Evolutionary conservation across 2,329 filamentous ascomycete species (phyloP), one percentile per base, ranked within the genome.

Genomic region (Penicillium sp.): DNA sequence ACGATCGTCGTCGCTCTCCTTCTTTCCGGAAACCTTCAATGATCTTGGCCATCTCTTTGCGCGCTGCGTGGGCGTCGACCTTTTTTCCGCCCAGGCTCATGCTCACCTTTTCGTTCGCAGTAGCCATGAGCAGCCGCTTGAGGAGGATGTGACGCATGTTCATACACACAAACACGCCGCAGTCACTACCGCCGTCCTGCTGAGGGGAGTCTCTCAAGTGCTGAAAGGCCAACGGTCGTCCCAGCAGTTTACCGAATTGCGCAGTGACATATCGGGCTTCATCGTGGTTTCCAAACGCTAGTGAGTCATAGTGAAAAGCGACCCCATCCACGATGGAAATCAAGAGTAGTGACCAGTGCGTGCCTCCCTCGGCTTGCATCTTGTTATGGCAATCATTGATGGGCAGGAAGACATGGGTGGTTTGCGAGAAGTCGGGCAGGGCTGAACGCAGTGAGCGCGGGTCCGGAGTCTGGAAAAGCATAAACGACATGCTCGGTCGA

Each of bases 261-360:
- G 79, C 72, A 0, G 85, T 82, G 5, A 86, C 85, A 1, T 79
- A 73, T 43, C 79, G 77, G 0, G 88, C 93, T 56, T 94, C 87
- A 37, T 77, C 72, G 51, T 81, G 80, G 69, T 98, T 97, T 35
- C 82, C 79, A 2, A 84, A 83, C 2, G 81, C 80, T 26, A 97
- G 76, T 1, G 86, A 91, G 71, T 98, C 93, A 72, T 98, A 98
- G 74, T 98, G 93, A 68, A 98, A 98, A 0, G 91, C 88, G 2
- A 95, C 83, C 7, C 88, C 84, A 65, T 98, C 93, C 43, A 95
- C 83, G 36, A 90, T 80, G 9, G 85, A 90, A 29, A 98, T 90
- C 2, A 98, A 80, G 1, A 98, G 82, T 0, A 98, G 75, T 0
- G 89, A 95, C 93, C 93, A 98, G 68, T 98, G 93, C 3, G 86